Base-by-base conservation (phyloP, 768 basidiomycete species). In the Amanita rimosa region DNA sequence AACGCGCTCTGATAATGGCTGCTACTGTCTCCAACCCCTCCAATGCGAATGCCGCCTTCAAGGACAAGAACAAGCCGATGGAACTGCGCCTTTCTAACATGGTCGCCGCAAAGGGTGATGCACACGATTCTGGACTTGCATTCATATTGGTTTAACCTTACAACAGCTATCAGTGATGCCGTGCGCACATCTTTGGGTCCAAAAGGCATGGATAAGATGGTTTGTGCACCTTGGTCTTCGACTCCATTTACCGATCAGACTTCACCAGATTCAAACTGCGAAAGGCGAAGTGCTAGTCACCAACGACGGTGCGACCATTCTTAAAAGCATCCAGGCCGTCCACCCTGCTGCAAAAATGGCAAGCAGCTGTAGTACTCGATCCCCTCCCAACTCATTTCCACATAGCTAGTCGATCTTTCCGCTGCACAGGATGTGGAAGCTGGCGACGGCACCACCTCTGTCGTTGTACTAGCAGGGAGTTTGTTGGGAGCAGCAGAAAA, bases 121-220 rank as follows among this genome's bases (percentile, higher is more conserved):
- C 33, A 38, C 48, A 26, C 44, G 34, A 35, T 24, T 17, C 37
- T 29, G 50, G 31, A 11, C 48, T 21, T 44, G 43, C 60, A 5
- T 44, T 33, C 40, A 29, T 48, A 45, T 41, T 52, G 35, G 53
- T 50, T 54, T 57, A 9, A 49, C 49, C 55, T 38, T 7, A 52
- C 24, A 50, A 16, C 55, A 96, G 94, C 95, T 24, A 96, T 99
- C 60, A 92, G 92, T 58, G 94, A 96, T 73, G 95, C 92, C 46
- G 94, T 99, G 37, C 76, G 95, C 58, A 98, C 95, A 39, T 97
- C 94, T 37, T 68, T 99, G 57, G 95, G 95, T 11, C 95, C 95
- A 41, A 82, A 87, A 65, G 95, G 95, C 53, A 99, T 99, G 95
- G 95, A 98, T 71, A 98, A 98, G 74, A 98, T 98, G 95, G 95